A percentile compares a stretch with the other conserved stretches of the same genome.
Evolutionary conservation across 2,329 filamentous ascomycete genomes (phyloP).

Genomic region (Huntiella omanensis): DNA sequence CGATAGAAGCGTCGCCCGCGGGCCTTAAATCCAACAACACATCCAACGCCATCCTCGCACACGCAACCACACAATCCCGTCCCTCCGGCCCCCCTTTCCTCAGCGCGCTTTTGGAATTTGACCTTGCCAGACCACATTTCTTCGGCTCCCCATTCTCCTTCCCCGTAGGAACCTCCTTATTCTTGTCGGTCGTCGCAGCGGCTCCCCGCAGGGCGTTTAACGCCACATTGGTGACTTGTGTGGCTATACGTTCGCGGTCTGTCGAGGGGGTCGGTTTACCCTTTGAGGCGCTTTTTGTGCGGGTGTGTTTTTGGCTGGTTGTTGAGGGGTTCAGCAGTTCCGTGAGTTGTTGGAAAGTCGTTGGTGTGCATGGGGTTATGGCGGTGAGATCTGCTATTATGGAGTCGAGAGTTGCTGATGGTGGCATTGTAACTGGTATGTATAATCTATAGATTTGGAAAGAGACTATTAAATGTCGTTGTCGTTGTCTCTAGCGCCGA

Average conservation of each 20-base stretch:
- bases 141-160: conserved; percentile 1
- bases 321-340: conserved; percentile 6
- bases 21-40: conserved; percentile 25
- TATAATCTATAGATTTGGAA: background rate
- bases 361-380: conserved; percentile 7
- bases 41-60: conserved; percentile 46
- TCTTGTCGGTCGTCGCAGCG: conserved; percentile 1
- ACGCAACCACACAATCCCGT: conserved; percentile 40
- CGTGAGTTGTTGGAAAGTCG: conserved; percentile 9
- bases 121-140: background rate
- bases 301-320: conserved; percentile 4
- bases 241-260: conserved; percentile 50
- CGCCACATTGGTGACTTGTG: conserved; percentile 51
- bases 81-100: background rate
- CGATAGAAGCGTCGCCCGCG: conserved; percentile 39
- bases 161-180: background rate
- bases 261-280: conserved; percentile 19
- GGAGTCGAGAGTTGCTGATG: conserved; percentile 5
- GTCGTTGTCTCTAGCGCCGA: background rate
- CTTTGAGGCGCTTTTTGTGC: conserved; percentile 14
- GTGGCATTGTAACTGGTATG: background rate
- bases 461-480: background rate
- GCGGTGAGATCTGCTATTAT: conserved; percentile 8
- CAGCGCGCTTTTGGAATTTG: background rate
- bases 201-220: conserved; percentile 52